Evolutionary conservation across 2,329 filamentous ascomycete species (phyloP).

Genomic region (Aspergillus persii): DNA sequence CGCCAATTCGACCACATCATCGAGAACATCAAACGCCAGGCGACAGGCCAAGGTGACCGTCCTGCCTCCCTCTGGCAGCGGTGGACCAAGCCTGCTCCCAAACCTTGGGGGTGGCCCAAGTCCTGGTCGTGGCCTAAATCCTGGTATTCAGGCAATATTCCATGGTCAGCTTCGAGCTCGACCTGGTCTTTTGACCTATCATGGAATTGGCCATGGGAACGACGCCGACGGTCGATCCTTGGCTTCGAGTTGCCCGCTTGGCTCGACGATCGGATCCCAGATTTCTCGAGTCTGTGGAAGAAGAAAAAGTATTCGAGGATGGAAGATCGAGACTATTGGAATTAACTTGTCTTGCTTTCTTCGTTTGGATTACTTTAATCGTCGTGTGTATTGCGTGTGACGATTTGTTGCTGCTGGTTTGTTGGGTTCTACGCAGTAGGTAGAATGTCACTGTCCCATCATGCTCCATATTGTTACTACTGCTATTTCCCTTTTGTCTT

Average conservation of each 20-base stretch:
- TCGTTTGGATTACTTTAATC: not conserved
- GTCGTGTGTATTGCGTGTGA: not conserved
- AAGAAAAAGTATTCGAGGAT: not conserved
- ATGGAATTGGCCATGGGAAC: conserved; percentile 10
- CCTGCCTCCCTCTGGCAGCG: not conserved
- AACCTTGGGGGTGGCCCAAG: conserved; percentile 15
- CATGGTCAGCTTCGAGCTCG: not conserved
- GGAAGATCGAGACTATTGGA: not conserved
- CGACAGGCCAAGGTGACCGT: conserved; percentile 9
- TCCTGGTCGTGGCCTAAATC: not conserved
- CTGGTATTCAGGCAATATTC: not conserved
- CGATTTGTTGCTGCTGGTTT: not conserved
- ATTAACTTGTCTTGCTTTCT: not conserved
- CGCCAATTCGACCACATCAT: conserved; percentile 38
- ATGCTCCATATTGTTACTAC: not conserved
- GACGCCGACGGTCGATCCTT: conserved; percentile 3
- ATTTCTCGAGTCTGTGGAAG: not conserved
- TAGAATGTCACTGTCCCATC: no score
- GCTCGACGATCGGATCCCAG: not conserved
- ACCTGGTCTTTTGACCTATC: not conserved
- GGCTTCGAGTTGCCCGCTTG: not conserved
- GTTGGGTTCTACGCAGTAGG: not conserved
- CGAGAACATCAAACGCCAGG: conserved; percentile 29
- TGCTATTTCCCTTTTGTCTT: not conserved
- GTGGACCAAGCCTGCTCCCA: conserved; percentile 9